Percentiles rank a stretch among this genome's conserved stretches.
Evolutionary conservation across 768 basidiomycete species (phyloP).

Genomic region (Leccinum fibrillosum): DNA sequence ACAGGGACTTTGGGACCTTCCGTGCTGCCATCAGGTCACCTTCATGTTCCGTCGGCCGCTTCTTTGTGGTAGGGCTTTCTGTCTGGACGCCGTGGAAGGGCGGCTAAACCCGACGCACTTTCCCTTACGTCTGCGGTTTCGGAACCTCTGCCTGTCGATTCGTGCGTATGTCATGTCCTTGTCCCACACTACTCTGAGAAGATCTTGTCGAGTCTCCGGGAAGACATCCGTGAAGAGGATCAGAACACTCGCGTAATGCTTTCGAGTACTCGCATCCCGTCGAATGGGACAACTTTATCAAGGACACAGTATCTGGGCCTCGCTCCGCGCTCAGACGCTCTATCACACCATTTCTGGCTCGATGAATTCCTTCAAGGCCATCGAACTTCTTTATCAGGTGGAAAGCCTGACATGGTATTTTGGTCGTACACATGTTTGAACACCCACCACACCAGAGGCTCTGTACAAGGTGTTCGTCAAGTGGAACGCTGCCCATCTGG

Average conservation of each 20-base stretch:
- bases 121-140: slow-evolving; percentile 80
- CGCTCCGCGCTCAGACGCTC: slow-evolving; percentile 94
- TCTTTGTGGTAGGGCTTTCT: slow-evolving; percentile 91
- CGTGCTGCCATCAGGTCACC: too few species aligned
- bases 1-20: too few species aligned
- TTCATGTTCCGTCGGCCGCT: too few species aligned
- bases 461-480: too few species aligned
- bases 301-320: slow-evolving; percentile 99
- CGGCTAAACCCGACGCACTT: slow-evolving; percentile 89
- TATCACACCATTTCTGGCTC: slow-evolving; percentile 99
- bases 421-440: slow-evolving; percentile 55
- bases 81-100: slow-evolving; percentile 99
- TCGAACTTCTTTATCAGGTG: slow-evolving; percentile 97
- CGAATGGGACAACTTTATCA: slow-evolving; percentile 99
- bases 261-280: slow-evolving; percentile 97
- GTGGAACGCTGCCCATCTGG: too few species aligned
- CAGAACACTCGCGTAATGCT: slow-evolving; percentile 94
- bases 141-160: too few species aligned
- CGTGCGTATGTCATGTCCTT: too few species aligned
- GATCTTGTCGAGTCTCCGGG: slow-evolving; percentile 91
- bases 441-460: too few species aligned
- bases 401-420: slow-evolving; percentile 97
- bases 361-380: slow-evolving; percentile 99
- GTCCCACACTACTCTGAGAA: slow-evolving; percentile 95
- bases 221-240: slow-evolving; percentile 98